Percentiles rank a stretch among this genome's conserved stretches.
Evolutionary conservation across 129 eudicot genomes (phyloP).

Genomic region (Lactuca saligna): DNA sequence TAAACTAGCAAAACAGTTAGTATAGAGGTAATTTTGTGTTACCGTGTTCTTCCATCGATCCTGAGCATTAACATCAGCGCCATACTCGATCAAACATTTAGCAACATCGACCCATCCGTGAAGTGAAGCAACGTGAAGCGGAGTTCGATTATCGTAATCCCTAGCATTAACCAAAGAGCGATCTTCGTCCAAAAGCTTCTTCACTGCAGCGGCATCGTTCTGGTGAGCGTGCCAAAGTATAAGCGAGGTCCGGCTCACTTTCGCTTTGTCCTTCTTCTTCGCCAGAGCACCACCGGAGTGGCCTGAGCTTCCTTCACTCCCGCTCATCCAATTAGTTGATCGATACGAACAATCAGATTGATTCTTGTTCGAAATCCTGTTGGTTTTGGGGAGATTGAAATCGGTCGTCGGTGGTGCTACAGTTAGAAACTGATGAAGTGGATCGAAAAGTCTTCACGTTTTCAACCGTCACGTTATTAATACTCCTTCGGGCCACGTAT

Average conservation of each 20-base stretch:
- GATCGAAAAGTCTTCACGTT: conserved; percentile 1
- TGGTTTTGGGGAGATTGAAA: conserved; percentile 4
- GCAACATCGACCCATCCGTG: conserved; percentile 94
- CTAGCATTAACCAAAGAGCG: conserved; percentile 63
- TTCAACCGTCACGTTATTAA: conserved; percentile 15
- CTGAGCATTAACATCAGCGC: conserved; percentile 89
- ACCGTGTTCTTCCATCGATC: conserved; percentile 99
- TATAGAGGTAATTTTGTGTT: not conserved
- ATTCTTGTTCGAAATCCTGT: conserved; percentile 4
- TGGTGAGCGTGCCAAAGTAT: conserved; percentile 98
- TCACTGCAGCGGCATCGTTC: conserved; percentile 65
- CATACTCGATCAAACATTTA: conserved; percentile 63
- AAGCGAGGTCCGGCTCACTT: conserved; percentile 81
- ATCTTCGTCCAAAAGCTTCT: conserved; percentile 92
- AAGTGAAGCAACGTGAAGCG: conserved; percentile 89
- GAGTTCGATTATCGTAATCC: conserved; percentile 91
- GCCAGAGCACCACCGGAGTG: conserved; percentile 32
- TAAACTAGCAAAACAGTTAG: not conserved
- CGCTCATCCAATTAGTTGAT: conserved; percentile 40
- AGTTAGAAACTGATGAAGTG: not conserved
- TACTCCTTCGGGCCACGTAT: not conserved
- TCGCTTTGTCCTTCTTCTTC: conserved; percentile 73
- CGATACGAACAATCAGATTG: not conserved
- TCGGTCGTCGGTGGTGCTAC: conserved; percentile 23
- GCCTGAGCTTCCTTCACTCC: conserved; percentile 72